Conservation (phyloP, 352 stramenopile genomes). For the Phytopythium helicoides region DNA sequence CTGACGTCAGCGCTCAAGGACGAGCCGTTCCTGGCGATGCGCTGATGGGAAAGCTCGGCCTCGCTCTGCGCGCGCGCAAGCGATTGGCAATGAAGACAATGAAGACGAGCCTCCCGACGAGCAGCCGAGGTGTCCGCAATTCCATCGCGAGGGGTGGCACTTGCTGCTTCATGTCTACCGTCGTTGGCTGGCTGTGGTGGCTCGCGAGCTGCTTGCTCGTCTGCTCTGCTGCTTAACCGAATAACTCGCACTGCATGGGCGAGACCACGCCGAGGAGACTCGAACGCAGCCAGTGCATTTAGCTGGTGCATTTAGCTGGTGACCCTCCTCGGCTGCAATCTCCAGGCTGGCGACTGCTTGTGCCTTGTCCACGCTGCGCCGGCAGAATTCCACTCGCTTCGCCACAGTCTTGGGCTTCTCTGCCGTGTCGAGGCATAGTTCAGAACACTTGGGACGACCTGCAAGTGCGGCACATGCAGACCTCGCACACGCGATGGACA, state of each 20-base stretch:
- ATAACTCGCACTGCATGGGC: slow-evolving; percentile 34
- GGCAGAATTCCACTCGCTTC: slow-evolving; percentile 22
- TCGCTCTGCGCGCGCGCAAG: too few species aligned
- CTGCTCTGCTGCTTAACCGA: slow-evolving; percentile 14
- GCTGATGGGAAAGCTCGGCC: too few species aligned
- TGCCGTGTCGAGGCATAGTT: slow-evolving; percentile 20
- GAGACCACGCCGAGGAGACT: slow-evolving; percentile 22
- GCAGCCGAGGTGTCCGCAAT: too few species aligned
- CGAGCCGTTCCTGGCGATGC: too few species aligned
- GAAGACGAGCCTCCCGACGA: too few species aligned
- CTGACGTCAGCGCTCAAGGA: too few species aligned
- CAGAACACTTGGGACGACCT: slow-evolving; percentile 14
- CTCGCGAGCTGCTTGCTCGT: too few species aligned
- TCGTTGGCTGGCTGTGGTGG: too few species aligned
- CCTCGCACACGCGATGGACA: too few species aligned
- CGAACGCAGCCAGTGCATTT: slow-evolving; percentile 28
- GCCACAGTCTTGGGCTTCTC: slow-evolving; percentile 12
- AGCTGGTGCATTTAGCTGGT: slow-evolving; percentile 17
- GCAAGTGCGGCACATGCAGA: slow-evolving; percentile 1
- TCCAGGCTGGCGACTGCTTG: slow-evolving; percentile 13
- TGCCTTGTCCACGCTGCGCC: slow-evolving; percentile 19
- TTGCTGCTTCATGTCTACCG: too few species aligned
- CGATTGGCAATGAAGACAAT: too few species aligned
- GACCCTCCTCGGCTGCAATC: slow-evolving; percentile 26
- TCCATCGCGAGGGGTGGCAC: too few species aligned